phyloP scores from a whole-genome alignment of 768 basidiomycete species.

The Nevesoporus exiguus region DNA sequence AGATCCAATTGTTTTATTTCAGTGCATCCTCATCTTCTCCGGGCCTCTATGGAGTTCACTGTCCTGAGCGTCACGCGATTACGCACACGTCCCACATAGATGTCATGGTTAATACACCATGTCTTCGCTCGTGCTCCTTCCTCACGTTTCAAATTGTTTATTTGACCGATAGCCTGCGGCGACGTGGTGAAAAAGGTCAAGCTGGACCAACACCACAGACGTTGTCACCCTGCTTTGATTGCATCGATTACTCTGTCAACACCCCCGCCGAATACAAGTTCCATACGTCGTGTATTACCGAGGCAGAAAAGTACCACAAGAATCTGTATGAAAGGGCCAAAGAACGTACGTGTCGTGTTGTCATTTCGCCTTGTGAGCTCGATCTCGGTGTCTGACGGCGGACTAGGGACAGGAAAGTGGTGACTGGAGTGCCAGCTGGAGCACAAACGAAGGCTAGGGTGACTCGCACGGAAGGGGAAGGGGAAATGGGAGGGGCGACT shows the following conservation, averaged over 20 bases:
- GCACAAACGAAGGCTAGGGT: conserved; percentile 8
- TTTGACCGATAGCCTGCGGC: conserved; percentile 63
- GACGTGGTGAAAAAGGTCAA: conserved; percentile 95
- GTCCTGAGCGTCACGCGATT: background rate
- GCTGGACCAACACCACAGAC: conserved; percentile 68
- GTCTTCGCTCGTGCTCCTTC: background rate
- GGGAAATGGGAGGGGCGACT: conserved; percentile 35
- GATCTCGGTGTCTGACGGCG: background rate
- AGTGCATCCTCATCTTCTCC: conserved; percentile 41
- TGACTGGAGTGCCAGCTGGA: conserved; percentile 15
- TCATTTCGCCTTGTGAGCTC: background rate
- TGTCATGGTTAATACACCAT: conserved; percentile 56
- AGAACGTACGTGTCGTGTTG: conserved; percentile 34
- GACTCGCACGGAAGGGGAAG: conserved; percentile 26
- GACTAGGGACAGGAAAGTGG: background rate
- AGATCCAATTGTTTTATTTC: conserved; percentile 64
- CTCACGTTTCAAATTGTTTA: background rate
- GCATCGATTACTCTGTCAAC: conserved; percentile 86
- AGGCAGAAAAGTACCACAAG: conserved; percentile 94
- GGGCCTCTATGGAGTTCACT: background rate
- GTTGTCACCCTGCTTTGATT: conserved; percentile 70
- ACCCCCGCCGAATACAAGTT: conserved; percentile 73
- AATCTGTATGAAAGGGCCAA: conserved; percentile 77
- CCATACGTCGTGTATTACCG: conserved; percentile 82
- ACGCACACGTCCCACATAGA: conserved; percentile 37